phyloP scores from a whole-genome alignment of 2,329 filamentous ascomycete species.

The Orbilia ellipsospora region DNA sequence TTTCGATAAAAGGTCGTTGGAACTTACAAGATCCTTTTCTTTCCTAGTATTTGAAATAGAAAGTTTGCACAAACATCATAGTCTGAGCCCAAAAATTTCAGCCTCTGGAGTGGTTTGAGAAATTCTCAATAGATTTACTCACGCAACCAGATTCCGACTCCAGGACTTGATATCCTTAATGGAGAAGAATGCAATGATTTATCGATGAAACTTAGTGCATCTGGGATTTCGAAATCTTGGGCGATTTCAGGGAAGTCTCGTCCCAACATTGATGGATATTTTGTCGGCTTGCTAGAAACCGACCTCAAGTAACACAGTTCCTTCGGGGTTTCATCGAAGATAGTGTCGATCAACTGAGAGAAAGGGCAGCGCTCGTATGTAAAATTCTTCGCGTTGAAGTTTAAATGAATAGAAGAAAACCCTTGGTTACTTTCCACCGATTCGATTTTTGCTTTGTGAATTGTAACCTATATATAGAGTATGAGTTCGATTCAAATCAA shows the following conservation, averaged over 20 bases:
- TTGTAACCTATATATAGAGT: conserved; percentile 69
- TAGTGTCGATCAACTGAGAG: conserved; percentile 72
- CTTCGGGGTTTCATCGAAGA: conserved; percentile 35
- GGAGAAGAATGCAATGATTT: conserved; percentile 81
- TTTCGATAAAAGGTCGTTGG: not conserved
- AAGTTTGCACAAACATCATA: conserved; percentile 83
- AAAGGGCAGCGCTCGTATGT: conserved; percentile 77
- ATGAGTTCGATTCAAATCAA: not conserved
- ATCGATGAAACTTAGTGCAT: conserved; percentile 69
- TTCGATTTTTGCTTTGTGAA: conserved; percentile 73
- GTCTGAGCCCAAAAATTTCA: conserved; percentile 30
- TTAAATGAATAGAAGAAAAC: conserved; percentile 70
- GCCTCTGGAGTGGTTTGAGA: conserved; percentile 18
- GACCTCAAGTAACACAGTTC: conserved; percentile 40
- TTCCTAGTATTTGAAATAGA: conserved; percentile 80
- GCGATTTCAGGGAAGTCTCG: conserved; percentile 78
- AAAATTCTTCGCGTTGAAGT: conserved; percentile 87
- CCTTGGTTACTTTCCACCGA: conserved; percentile 56
- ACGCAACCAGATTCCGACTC: conserved; percentile 81
- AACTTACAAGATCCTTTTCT: conserved; percentile 67
- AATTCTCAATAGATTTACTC: not conserved
- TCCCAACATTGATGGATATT: conserved; percentile 65
- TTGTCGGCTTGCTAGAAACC: conserved; percentile 34
- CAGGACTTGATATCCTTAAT: conserved; percentile 78
- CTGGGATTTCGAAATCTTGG: conserved; percentile 76